A percentile compares a stretch with the other conserved stretches of the same genome.
These are phyloP conservation scores for Suillus occidentalis DNA, from an alignment of 768 basidiomycete genomes.

Conservation along the genomic window DNA sequence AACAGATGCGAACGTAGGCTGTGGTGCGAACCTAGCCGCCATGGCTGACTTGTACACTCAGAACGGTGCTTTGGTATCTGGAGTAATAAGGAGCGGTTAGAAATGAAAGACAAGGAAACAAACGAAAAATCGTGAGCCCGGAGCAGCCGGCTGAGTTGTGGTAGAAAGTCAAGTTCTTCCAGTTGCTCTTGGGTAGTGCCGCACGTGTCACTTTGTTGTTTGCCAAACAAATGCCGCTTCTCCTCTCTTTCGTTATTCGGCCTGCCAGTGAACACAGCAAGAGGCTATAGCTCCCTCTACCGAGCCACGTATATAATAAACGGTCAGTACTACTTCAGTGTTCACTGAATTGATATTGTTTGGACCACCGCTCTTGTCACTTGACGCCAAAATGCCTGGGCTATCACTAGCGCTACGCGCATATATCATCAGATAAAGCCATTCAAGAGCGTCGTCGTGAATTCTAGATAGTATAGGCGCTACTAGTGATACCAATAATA, in stretches of 20 bases:
- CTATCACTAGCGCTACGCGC: background rate
- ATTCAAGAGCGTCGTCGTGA: background rate
- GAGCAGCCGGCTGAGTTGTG: conserved; percentile 17
- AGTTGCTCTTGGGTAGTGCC: background rate
- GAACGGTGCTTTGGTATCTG: background rate
- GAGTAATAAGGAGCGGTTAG: conserved; percentile 14
- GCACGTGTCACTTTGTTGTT: background rate
- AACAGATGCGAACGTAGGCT: conserved; percentile 28
- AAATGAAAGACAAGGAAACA: conserved; percentile 14
- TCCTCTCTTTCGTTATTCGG: background rate
- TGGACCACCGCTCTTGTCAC: background rate
- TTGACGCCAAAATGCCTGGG: background rate
- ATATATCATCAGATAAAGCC: background rate
- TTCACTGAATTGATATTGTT: background rate
- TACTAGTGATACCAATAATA: background rate
- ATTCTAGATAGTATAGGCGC: background rate
- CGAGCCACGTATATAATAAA: background rate
- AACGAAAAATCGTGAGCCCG: conserved; percentile 19
- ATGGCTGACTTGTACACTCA: conserved; percentile 13
- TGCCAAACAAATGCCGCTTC: background rate
- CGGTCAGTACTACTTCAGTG: background rate
- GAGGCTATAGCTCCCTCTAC: background rate
- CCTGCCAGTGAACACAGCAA: too few relatives aligned
- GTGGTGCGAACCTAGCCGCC: conserved; percentile 22
- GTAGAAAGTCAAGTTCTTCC: background rate